Evolutionary conservation across 176 grass and related monocot genomes (phyloP).

Genomic region (Rhynchospora breviuscula): DNA sequence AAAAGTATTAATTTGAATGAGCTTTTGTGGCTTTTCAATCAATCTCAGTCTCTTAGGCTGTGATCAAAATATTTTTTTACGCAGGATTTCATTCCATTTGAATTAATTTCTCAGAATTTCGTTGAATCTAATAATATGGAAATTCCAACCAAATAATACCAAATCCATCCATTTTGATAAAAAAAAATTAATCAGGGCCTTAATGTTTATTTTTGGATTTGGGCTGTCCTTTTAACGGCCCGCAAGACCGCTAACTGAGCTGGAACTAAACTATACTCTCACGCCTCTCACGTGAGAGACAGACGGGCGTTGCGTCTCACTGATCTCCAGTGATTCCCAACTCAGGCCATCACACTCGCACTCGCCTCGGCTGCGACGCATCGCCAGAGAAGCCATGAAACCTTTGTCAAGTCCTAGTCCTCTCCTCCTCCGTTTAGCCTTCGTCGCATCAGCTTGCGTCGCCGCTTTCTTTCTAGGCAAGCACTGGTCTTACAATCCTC

Average conservation of each 20-base stretch:
- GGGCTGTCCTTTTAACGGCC: background rate
- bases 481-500: slow-evolving; percentile 54
- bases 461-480: slow-evolving; percentile 74
- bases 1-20: too few relatives aligned
- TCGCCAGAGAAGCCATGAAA: slow-evolving; percentile 46
- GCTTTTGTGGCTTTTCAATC: too few relatives aligned
- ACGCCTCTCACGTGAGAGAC: background rate
- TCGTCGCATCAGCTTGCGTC: slow-evolving; percentile 49
- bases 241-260: background rate
- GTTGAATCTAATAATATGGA: too few relatives aligned
- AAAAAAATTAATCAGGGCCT: background rate
- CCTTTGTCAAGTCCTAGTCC: slow-evolving; percentile 35
- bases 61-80: too few relatives aligned
- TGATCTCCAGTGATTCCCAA: slow-evolving; percentile 15
- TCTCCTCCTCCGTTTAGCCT: slow-evolving; percentile 39
- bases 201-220: background rate
- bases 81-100: too few relatives aligned
- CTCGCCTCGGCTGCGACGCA: too few relatives aligned
- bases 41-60: too few relatives aligned
- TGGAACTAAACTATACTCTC: background rate
- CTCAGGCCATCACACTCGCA: background rate
- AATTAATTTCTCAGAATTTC: too few relatives aligned
- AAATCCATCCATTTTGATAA: too few relatives aligned
- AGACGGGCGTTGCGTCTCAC: background rate
- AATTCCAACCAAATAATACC: too few relatives aligned